Evolutionary conservation across 805 yeast species (phyloP), one percentile per base, ranked within the genome.

Genomic region (Wickerhamomyces hampshirensis): DNA sequence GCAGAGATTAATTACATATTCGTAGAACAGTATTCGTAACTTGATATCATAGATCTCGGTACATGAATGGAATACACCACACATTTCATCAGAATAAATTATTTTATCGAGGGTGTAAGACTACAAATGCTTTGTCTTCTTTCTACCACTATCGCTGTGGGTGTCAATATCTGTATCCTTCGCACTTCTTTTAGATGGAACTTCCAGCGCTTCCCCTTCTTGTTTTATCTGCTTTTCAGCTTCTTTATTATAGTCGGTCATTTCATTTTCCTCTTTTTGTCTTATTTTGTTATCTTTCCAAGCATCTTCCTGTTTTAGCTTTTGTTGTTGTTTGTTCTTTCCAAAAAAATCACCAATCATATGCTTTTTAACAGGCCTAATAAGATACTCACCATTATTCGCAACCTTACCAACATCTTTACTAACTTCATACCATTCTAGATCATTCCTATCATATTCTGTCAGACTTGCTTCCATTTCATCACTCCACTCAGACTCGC

Each of bases 321-420:
- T 26, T 26, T 27, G 26, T 5, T 18, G 8, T 18, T 31, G 34
- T 14, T 18, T 21, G 18, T 15, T 27, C 15, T 37, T 39, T 5
- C 26, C 26, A 28, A 48, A 50, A 37, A 50, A 47, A 9, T 33
- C 31, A 18, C 36, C 37, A 26, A 51, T 38, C 2, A 28, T 34
- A 12, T 24, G 35, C 23, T 39, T 40, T 27, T 49, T 43, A 3
- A 42, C 17, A 11, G 67, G 64, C 23, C 59, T 49, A 1, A 44
- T 51, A 34, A 66, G 40, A 23, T 57, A 53, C 19, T 49, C 51
- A 1, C 60, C 65, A 28, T 83, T 73, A 34, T 66, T 69, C 2
- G 61, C 48, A 0, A 74, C 68, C 30, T 76, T 80, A 2, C 93
- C 93, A 9, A 86, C 89, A 15, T 70, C 79, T 18, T 59, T 62